Evolutionary conservation across 1,284 basidiomycete genomes (phyloP).

Genomic region (Tylopilus sp.): DNA sequence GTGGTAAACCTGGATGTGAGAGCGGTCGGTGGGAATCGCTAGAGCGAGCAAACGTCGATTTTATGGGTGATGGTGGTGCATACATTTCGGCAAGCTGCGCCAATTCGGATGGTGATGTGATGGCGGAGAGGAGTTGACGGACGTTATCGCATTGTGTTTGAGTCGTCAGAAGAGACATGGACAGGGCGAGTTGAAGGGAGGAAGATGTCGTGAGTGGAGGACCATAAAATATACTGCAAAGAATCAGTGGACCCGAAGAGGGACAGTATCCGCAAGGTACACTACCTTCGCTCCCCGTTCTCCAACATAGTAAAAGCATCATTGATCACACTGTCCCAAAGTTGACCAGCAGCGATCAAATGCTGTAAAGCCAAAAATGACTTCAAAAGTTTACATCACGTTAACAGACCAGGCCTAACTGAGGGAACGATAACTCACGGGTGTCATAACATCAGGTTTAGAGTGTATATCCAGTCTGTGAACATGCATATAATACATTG

Average conservation of each 20-base stretch:
- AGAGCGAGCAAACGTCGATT: constrained; percentile 35
- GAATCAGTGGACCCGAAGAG: not conserved
- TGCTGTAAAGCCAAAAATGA: constrained; percentile 59
- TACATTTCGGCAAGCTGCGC: constrained; percentile 79
- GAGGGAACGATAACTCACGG: constrained; percentile 40
- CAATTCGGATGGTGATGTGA: constrained; percentile 63
- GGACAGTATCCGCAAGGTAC: not conserved
- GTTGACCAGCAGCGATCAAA: constrained; percentile 57
- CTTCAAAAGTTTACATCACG: constrained; percentile 33
- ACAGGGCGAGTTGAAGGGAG: constrained; percentile 60
- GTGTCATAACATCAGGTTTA: constrained; percentile 46
- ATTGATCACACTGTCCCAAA: constrained; percentile 68
- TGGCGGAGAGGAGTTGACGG: constrained; percentile 66
- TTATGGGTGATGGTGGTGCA: constrained; percentile 63
- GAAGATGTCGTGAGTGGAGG: constrained; percentile 49
- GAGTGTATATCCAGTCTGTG: constrained; percentile 35
- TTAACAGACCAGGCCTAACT: not conserved
- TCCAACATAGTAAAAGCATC: constrained; percentile 62
- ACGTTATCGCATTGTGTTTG: constrained; percentile 75
- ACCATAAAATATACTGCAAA: constrained; percentile 20
- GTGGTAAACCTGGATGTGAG: constrained; percentile 41
- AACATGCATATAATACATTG: constrained; percentile 41
- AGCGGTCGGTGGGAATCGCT: constrained; percentile 37
- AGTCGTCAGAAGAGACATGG: constrained; percentile 65
- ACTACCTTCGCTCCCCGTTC: constrained; percentile 61